A percentile compares a stretch with the other conserved stretches of the same genome.
Conservation (phyloP, 1,284 basidiomycete species). For the Cutaneotrichosporon sp. region DNA sequence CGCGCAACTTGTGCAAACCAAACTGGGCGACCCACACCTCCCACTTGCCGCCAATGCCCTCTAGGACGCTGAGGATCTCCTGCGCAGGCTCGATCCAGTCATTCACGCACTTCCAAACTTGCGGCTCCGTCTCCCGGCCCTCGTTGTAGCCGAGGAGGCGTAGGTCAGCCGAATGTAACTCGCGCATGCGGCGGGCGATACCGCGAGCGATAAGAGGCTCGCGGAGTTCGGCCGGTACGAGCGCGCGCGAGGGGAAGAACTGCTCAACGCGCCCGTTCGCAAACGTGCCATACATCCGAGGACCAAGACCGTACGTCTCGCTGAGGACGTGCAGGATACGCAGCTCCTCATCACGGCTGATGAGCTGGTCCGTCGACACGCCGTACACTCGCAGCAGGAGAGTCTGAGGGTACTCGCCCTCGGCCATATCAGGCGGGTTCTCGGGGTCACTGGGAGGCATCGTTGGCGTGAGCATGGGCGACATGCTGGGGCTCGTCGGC, state of each 20-base stretch:
- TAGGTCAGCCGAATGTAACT: slow-evolving; percentile 86
- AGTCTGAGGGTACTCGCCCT: slow-evolving; percentile 58
- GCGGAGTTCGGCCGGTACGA: slow-evolving; percentile 72
- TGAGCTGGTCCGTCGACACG: slow-evolving; percentile 75
- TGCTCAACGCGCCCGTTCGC: slow-evolving; percentile 89
- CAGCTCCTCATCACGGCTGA: slow-evolving; percentile 79
- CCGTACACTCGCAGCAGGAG: slow-evolving; percentile 87
- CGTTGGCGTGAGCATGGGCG: slow-evolving; percentile 50
- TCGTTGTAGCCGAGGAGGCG: slow-evolving; percentile 60
- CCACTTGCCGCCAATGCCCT: slow-evolving; percentile 38
- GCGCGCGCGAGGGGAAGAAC: slow-evolving; percentile 81
- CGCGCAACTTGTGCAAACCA: slow-evolving; percentile 42
- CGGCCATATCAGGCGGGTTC: slow-evolving; percentile 34
- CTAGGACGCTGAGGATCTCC: slow-evolving; percentile 36
- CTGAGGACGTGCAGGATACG: slow-evolving; percentile 83
- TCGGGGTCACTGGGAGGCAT: slow-evolving; percentile 46
- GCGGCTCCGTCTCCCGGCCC: slow-evolving; percentile 59
- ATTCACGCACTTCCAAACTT: slow-evolving; percentile 63
- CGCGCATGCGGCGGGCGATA: slow-evolving; percentile 87
- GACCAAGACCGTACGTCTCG: slow-evolving; percentile 81
- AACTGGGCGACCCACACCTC: slow-evolving; percentile 47
- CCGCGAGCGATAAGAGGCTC: slow-evolving; percentile 71
- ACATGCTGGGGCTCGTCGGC: slow-evolving; percentile 48
- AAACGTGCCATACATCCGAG: slow-evolving; percentile 87
- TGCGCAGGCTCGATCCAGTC: slow-evolving; percentile 57